Evolutionary conservation across 2,329 filamentous ascomycete species (phyloP), one percentile per base, ranked within the genome.

Genomic region (Daldinia eschscholtzii): DNA sequence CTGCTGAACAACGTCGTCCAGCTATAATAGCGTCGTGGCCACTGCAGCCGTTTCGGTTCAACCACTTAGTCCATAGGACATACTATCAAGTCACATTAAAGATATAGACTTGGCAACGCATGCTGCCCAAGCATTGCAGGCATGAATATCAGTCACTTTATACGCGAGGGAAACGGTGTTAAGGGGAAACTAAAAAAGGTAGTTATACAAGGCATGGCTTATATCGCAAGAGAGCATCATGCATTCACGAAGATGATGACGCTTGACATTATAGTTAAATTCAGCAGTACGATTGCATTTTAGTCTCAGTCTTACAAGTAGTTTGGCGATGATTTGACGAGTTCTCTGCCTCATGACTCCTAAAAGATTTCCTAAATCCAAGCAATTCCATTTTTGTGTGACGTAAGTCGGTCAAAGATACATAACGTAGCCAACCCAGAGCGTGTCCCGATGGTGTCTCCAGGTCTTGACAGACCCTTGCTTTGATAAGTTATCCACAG

Each of bases 1-100:
- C 84, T 99, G 67, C 79, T 97, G 76, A 95, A 97, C 80, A 93
- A 97, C 73, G 89, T 93, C 76, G 88, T 93, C 66, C 94, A 97
- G 83, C 83, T 97, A 77, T 97, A 77, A 80, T 46, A 18, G 30
- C 28, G 37, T 35, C 3, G 12, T 9, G 53, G 61, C 23, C 57
- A 42, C 28, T n/a, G 6, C 37, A 41, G 52, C 39, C n/a, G 18
- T 20, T 44, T 28, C n/a, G 46, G 58, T 44, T 53, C 39, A 41
- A 3, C 18, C 18, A 33, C 20, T 44, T 33, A 30, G 44, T 60
- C 13, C 46, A 48, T 46, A 33, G 30, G 57, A 61, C 20, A 50
- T 48, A 33, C 33, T 23, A 20, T 26, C 35, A 46, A 61, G 52
- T 30, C 30, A 30, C 50, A 50, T 44, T 28, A 33, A 44, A 44